A percentile compares a stretch with the other conserved stretches of the same genome.
These are phyloP conservation scores for Tetrapisispora namnaoensis DNA, from an alignment of 805 yeast species.

Conservation along the genomic window DNA sequence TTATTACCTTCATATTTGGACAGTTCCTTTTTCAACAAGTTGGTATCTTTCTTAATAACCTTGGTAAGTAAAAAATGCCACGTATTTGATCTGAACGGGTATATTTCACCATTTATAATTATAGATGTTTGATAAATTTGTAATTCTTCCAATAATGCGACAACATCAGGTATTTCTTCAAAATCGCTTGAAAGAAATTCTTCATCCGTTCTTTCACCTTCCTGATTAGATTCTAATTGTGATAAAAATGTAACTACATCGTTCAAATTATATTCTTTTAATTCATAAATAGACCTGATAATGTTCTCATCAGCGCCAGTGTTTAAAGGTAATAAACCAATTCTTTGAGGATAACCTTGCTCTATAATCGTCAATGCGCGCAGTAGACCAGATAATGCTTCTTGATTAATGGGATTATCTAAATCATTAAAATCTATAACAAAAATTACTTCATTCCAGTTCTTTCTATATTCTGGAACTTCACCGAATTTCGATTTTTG, in stretches of 20 bases:
- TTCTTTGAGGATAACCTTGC: constrained; percentile 60
- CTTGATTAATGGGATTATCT: constrained; percentile 26
- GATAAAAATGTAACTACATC: constrained; percentile 15
- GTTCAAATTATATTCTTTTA: constrained; percentile 11
- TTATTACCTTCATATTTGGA: constrained; percentile 4
- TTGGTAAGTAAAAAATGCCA: constrained; percentile 49
- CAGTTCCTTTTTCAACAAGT: constrained; percentile 15
- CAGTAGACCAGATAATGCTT: constrained; percentile 41
- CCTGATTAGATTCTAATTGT: constrained; percentile 7
- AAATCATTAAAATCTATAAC: constrained; percentile 45
- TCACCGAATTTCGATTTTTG: constrained; percentile 43
- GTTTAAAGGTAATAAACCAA: constrained; percentile 69
- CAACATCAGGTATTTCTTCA: constrained; percentile 14
- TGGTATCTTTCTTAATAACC: constrained; percentile 47
- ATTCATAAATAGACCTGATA: constrained; percentile 18
- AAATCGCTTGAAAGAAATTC: background rate
- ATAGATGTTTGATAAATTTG: constrained; percentile 42
- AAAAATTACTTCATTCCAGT: constrained; percentile 66
- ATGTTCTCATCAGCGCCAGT: constrained; percentile 14
- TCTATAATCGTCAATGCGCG: constrained; percentile 40
- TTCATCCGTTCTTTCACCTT: constrained; percentile 2
- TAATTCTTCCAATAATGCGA: constrained; percentile 28
- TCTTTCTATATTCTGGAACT: constrained; percentile 61
- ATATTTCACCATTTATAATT: constrained; percentile 65
- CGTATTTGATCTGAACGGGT: constrained; percentile 35